Percentiles rank a stretch among this genome's conserved stretches.
These are phyloP conservation scores for Xerocomus cyaneibrunnescens DNA, from an alignment of 1,284 basidiomycete species.

Conservation along the genomic window DNA sequence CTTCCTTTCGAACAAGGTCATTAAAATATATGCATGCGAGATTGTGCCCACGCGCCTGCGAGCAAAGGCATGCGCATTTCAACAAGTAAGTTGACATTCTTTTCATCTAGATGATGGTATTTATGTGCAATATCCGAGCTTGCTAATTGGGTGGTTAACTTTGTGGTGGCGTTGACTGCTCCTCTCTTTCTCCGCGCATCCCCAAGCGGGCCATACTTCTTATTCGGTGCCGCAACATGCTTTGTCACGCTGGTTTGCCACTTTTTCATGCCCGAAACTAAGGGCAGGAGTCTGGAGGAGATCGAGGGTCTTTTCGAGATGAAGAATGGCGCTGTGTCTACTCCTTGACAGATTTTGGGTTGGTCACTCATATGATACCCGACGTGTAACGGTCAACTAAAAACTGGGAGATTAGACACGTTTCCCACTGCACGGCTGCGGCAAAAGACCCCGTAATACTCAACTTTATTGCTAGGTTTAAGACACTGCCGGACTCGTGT, in stretches of 20 bases:
- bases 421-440: no score
- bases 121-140: constrained; percentile 24
- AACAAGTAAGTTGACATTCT: constrained; percentile 41
- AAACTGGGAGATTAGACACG: neutral
- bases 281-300: constrained; percentile 45
- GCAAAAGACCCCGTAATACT: no score
- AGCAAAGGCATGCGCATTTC: constrained; percentile 37
- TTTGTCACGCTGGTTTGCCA: constrained; percentile 41
- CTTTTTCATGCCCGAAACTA: constrained; percentile 47
- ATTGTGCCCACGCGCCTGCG: constrained; percentile 34
- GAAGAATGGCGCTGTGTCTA: constrained; percentile 4
- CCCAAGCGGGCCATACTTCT: constrained; percentile 49
- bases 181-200: constrained; percentile 47
- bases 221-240: constrained; percentile 43
- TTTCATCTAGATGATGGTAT: constrained; percentile 30
- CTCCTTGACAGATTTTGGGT: constrained; percentile 4
- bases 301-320: constrained; percentile 40
- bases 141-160: constrained; percentile 40
- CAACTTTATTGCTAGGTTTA: neutral
- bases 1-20: constrained; percentile 22
- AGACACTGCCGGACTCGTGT: constrained; percentile 1
- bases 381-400: neutral
- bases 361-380: neutral
- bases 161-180: constrained; percentile 45
- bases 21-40: constrained; percentile 34